These are phyloP conservation scores for Volvox reticuliferus DNA, from an alignment of 139 green algal species.

Conservation along the genomic window DNA sequence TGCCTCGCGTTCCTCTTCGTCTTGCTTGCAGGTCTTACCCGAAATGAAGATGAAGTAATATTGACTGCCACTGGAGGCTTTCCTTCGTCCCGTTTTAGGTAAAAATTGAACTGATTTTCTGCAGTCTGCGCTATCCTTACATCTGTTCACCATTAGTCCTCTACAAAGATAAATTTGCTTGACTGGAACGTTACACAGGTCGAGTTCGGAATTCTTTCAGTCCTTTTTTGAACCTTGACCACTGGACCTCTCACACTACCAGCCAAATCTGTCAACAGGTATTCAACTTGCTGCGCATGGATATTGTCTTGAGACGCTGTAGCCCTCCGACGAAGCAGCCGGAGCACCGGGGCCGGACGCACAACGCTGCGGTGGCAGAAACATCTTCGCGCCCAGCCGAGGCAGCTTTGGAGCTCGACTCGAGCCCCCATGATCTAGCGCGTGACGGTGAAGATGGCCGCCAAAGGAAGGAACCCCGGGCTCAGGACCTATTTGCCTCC, in stretches of 20 bases:
- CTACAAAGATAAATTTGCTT: too few relatives aligned
- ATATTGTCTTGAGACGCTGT: conserved; percentile 1
- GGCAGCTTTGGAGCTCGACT: conserved; percentile 6
- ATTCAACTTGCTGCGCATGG: conserved; percentile 9
- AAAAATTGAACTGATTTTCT: too few relatives aligned
- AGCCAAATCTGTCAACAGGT: background rate
- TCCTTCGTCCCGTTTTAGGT: too few relatives aligned
- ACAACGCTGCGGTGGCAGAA: background rate
- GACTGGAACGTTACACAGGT: too few relatives aligned
- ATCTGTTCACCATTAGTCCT: too few relatives aligned
- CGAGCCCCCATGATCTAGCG: background rate
- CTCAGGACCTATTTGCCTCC: background rate
- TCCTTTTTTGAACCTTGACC: conserved; percentile 10
- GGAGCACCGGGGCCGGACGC: background rate
- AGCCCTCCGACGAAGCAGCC: background rate
- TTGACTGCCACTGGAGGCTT: too few relatives aligned
- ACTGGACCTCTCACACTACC: background rate
- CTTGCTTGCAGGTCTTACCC: too few relatives aligned
- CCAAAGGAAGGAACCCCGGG: background rate
- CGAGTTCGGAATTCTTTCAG: too few relatives aligned
- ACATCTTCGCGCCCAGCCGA: background rate
- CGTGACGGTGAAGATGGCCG: background rate
- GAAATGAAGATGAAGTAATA: too few relatives aligned
- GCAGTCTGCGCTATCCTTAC: too few relatives aligned
- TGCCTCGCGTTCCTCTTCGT: too few relatives aligned